Conservation (phyloP, 148 eudicot genomes). For the Suaeda aralocaspica region DNA sequence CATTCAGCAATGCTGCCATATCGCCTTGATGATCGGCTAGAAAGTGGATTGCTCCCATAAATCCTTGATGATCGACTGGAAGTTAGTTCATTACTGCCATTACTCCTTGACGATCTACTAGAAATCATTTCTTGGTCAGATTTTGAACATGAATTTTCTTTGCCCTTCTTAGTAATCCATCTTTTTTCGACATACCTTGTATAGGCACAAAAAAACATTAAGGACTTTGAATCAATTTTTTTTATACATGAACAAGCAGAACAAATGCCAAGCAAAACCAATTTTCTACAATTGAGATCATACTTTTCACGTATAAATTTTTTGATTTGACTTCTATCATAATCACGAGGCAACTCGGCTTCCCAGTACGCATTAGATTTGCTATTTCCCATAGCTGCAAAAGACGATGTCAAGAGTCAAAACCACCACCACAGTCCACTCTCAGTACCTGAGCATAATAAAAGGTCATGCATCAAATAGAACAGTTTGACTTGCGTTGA, state of each 20-base stretch:
- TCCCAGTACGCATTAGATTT: conserved; percentile 69
- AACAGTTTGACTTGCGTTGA: not conserved
- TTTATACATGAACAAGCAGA: not conserved
- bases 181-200: conserved; percentile 51
- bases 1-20: conserved; percentile 21
- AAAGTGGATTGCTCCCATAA: not conserved
- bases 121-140: conserved; percentile 23
- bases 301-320: conserved; percentile 65
- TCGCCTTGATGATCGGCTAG: conserved; percentile 21
- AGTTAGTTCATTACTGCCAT: no score
- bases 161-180: conserved; percentile 52
- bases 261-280: conserved; percentile 13
- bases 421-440: not conserved
- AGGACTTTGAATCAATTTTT: not conserved
- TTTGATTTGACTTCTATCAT: conserved; percentile 42
- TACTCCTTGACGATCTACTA: not conserved
- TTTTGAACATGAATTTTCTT: conserved; percentile 21
- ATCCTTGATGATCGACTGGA: no score
- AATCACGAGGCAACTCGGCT: conserved; percentile 49
- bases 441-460: not conserved
- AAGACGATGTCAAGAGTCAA: not conserved
- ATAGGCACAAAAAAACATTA: not conserved
- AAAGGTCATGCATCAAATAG: not conserved
- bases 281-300: conserved; percentile 15
- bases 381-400: conserved; percentile 57